phyloP scores from a whole-genome alignment of 2,329 filamentous ascomycete genomes.

The Didymella exigua region DNA sequence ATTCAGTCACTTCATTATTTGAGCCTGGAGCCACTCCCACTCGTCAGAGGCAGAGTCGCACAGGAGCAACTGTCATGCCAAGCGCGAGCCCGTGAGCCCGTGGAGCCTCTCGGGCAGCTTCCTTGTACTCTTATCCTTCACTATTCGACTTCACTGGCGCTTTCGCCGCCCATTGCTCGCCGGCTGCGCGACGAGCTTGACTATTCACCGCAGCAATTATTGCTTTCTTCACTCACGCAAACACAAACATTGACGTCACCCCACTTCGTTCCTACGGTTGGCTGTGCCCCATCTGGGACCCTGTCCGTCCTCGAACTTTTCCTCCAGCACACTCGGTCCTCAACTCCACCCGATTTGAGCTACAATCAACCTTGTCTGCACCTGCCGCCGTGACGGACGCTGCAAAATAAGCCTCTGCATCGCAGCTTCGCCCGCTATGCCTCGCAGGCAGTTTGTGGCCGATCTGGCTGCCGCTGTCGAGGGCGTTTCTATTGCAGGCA shows the following conservation, averaged over 20 bases:
- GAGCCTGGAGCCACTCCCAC: constrained; percentile 4
- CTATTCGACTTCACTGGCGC: background rate
- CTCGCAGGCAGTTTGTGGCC: constrained; percentile 66
- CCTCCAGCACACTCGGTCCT: background rate
- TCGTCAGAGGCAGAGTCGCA: constrained; percentile 20
- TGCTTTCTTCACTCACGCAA: constrained; percentile 7
- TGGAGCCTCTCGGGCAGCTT: constrained; percentile 3
- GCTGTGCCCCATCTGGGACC: background rate
- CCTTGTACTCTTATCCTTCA: background rate
- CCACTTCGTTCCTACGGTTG: background rate
- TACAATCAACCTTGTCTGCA: background rate
- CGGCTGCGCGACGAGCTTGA: background rate
- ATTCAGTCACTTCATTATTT: constrained; percentile 13
- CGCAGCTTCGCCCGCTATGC: constrained; percentile 57
- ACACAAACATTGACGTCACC: constrained; percentile 13
- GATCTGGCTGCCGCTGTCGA: constrained; percentile 58
- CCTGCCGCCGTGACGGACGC: background rate
- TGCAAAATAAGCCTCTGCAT: background rate
- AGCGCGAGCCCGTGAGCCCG: constrained; percentile 12
- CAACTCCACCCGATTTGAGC: background rate
- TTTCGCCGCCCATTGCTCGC: background rate
- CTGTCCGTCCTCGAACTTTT: background rate
- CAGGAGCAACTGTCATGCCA: constrained; percentile 15
- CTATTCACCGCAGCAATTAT: background rate
- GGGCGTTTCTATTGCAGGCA: constrained; percentile 50